Evolutionary conservation across 2,329 filamentous ascomycete species (phyloP).

Genomic region (Decorospora gaudefroyi): DNA sequence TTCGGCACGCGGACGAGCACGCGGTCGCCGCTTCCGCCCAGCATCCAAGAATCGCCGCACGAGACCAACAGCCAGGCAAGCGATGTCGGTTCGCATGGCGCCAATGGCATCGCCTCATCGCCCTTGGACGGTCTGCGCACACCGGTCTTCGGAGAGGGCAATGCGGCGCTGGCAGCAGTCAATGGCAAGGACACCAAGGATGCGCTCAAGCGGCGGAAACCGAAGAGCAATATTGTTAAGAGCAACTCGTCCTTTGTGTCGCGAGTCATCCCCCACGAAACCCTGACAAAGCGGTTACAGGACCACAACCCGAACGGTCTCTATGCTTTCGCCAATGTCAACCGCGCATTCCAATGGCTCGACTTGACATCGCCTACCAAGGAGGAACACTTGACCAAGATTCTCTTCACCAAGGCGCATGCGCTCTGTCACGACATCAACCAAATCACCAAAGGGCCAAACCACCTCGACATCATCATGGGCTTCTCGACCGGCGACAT

Average conservation of each 20-base stretch:
- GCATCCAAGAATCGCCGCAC: slow-evolving; percentile 52
- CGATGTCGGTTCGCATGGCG: slow-evolving; percentile 51
- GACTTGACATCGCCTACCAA: slow-evolving; percentile 79
- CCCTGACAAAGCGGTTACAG: slow-evolving; percentile 73
- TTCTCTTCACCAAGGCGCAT: slow-evolving; percentile 95
- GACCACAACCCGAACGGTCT: slow-evolving; percentile 79
- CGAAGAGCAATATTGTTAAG: slow-evolving; percentile 98
- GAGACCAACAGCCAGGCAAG: slow-evolving; percentile 53
- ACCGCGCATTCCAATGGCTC: slow-evolving; percentile 93
- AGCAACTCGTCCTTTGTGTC: slow-evolving; percentile 99
- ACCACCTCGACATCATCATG: slow-evolving; percentile 89
- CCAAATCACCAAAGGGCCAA: slow-evolving; percentile 72
- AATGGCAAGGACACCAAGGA: slow-evolving; percentile 70
- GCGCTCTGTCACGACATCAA: slow-evolving; percentile 95
- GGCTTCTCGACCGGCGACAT: slow-evolving; percentile 96
- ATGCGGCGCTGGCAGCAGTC: slow-evolving; percentile 66
- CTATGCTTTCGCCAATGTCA: slow-evolving; percentile 94
- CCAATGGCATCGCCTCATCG: slow-evolving; percentile 42
- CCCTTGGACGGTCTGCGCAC: slow-evolving; percentile 41
- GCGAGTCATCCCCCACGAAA: slow-evolving; percentile 89
- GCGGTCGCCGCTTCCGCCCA: slow-evolving; percentile 50
- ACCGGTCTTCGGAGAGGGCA: slow-evolving; percentile 84
- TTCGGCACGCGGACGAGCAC: slow-evolving; percentile 50
- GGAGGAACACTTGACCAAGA: slow-evolving; percentile 91
- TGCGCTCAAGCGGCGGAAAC: slow-evolving; percentile 77